Evolutionary conservation across 805 yeast species (phyloP).

Genomic region (Ogataea nonfermentans): DNA sequence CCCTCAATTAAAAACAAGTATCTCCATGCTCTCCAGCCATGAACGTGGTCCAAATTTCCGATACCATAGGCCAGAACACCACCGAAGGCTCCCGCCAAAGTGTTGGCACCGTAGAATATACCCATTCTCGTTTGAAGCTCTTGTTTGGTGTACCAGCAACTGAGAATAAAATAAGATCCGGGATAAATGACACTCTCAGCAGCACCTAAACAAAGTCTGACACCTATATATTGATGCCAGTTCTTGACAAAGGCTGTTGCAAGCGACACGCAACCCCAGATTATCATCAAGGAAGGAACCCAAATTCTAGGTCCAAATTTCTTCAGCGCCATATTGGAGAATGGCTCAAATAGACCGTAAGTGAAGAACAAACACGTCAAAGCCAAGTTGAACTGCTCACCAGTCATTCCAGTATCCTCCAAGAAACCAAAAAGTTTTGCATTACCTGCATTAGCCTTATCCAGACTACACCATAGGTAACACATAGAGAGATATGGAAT

Average conservation of each 20-base stretch:
- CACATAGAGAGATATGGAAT: constrained; percentile 30
- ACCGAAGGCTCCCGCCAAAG: constrained; percentile 38
- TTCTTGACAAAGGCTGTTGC: constrained; percentile 33
- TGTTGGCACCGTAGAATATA: constrained; percentile 37
- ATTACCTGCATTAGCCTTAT: constrained; percentile 36
- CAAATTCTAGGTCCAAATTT: constrained; percentile 40
- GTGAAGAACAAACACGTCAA: constrained; percentile 41
- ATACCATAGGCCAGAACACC: constrained; percentile 40
- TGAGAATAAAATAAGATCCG: constrained; percentile 38
- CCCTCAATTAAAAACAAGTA: constrained; percentile 54
- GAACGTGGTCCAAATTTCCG: constrained; percentile 31
- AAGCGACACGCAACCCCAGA: constrained; percentile 40
- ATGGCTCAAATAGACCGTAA: constrained; percentile 42
- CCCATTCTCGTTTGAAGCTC: constrained; percentile 39
- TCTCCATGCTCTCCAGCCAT: constrained; percentile 46
- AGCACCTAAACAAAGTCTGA: constrained; percentile 40
- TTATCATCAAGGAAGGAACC: constrained; percentile 35
- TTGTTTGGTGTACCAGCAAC: constrained; percentile 39
- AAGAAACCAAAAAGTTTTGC: constrained; percentile 34
- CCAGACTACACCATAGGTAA: constrained; percentile 32
- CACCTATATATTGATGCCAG: constrained; percentile 26
- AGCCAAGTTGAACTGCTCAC: constrained; percentile 41
- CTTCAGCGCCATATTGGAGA: constrained; percentile 36
- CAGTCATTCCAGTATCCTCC: constrained; percentile 30
- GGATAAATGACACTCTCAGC: constrained; percentile 45